These are phyloP conservation scores for Colletotrichum zoysiae DNA, from an alignment of 2,329 filamentous ascomycete species.

Conservation along the genomic window DNA sequence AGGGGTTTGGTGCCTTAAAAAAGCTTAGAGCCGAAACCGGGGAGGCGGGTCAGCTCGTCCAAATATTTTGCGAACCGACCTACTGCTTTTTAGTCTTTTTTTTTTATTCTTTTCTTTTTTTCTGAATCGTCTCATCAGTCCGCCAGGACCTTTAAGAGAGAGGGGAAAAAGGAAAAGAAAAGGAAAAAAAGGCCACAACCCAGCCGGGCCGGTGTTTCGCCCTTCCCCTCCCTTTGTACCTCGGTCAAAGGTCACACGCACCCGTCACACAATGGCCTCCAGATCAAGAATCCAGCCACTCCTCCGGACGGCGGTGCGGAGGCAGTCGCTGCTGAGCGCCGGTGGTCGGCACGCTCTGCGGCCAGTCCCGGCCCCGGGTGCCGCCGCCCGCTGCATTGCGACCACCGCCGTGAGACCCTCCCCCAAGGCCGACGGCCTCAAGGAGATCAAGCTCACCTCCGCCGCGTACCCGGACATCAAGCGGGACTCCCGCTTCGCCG, in stretches of 20 bases:
- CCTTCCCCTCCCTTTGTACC: neutral
- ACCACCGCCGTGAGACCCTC: constrained; percentile 34
- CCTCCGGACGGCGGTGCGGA: constrained; percentile 41
- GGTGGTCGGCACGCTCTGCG: constrained; percentile 30
- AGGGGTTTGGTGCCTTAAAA: constrained; percentile 25
- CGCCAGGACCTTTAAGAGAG: neutral
- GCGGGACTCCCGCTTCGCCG: constrained; percentile 80
- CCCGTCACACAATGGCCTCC: constrained; percentile 40
- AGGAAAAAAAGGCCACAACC: constrained; percentile 5
- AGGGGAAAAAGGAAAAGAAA: neutral
- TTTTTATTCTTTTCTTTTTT: neutral
- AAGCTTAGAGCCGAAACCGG: constrained; percentile 35
- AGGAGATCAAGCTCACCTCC: constrained; percentile 76
- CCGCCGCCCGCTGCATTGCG: constrained; percentile 29
- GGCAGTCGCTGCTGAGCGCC: constrained; percentile 38
- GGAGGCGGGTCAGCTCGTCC: constrained; percentile 4
- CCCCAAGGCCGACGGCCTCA: constrained; percentile 29
- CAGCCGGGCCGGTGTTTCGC: constrained; percentile 1
- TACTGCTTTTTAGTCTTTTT: constrained; percentile 15
- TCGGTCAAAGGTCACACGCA: constrained; percentile 3
- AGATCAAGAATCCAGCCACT: constrained; percentile 43
- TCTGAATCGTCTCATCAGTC: neutral
- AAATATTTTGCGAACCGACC: constrained; percentile 19
- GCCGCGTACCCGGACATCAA: constrained; percentile 88
- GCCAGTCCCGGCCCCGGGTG: constrained; percentile 32